Evolutionary conservation across 2,329 filamentous ascomycete species (phyloP), one percentile per base, ranked within the genome.

Genomic region (Monosporascus sp.): DNA sequence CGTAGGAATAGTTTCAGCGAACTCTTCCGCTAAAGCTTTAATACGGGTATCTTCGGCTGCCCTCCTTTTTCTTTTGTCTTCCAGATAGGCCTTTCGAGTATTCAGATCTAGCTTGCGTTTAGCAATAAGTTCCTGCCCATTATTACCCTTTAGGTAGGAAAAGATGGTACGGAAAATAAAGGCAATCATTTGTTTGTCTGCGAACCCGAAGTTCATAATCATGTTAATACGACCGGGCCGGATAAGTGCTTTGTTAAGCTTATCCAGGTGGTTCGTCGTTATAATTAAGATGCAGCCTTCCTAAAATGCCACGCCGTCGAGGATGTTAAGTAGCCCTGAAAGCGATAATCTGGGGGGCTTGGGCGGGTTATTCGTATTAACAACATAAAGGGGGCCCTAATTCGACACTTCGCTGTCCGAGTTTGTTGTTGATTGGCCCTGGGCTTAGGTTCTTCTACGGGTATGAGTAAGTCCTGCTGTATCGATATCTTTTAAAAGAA

Each of bases 401-500:
- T 59, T 24, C 49, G 48, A n/a, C 1, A 4, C 4, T 11, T 31
- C 2, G 5, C 27, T 9, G 27, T 31, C 11, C 3, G 3, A 31
- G 2, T 31, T 5, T 31, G 2, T 31, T 11, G 5, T 11, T 31
- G 4, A 31, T 31, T 31, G 5, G 2, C 2, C 5, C 3, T 31
- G 1, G 9, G 1, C 27, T 31, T 31, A 31, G 11, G 65, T 54
- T 9, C 79, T 76, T 27, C 7, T 11, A 37, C 78, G 76, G 2
- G 76, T 84, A 58, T 86, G 80, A 0, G 84, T 86, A 43, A 90
- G 74, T 5, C 86, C 87, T 2, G 86, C 87, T 1, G 80, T 86
- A 65, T 91, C 88, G 51, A 91, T 87, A 59, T 91, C 88, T 65
- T 91, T 88, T 3, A 91, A 79, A 1, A 91, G 77, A 1, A 91